Base-by-base conservation (phyloP, 2,329 filamentous ascomycete genomes). In the Fusarium chlamydosporum region DNA sequence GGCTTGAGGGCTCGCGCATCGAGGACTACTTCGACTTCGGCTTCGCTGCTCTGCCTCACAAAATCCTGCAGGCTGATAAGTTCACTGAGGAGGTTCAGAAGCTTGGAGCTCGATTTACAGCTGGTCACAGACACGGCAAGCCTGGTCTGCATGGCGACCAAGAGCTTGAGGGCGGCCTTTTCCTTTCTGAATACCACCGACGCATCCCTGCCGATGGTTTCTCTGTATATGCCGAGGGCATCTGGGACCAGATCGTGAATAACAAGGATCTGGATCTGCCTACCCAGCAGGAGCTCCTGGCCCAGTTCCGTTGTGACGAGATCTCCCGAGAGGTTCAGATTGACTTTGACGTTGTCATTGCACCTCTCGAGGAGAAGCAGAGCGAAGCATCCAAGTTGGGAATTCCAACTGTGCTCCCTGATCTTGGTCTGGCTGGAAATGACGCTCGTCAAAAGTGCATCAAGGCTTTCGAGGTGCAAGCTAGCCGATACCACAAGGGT, bases 11-110 rank as follows among this genome's bases (percentile, higher is more conserved):
- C 71, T 95, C 95, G 20, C 89, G 86, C 59, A 98, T 99, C 70
- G 92, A 96, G 73, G 95, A 99, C 77, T 99, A 98, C 82, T 99
- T 99, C 76, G 96, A 99, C 81, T 98, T 99, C 80, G 94, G 94
- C 56, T 99, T 99, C 76, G 93, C 94, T 47, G 94, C 95, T 1
- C 86, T 99, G 23, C 96, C 96, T 6, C 96, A 99, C 84, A 99
- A 99, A 83, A 94, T 97, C 65, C 86, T 98, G 55, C 95, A 98
- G 77, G 94, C 92, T 5, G 94, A 98, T 26, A 92, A 94, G 79
- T 99, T 99, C 76, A 85, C 91, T 37, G 82, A 87, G 37, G 94
- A 96, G 76, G 92, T 96, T 15, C 86, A 89, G 70, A 92, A 90
- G 73, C 86, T 99, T 35, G 92, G 93, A 42, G 87, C 87, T 43